These are phyloP conservation scores for Plasmodium berghei DNA, from an alignment of 169 alveolate species.

Conservation along the genomic window DNA sequence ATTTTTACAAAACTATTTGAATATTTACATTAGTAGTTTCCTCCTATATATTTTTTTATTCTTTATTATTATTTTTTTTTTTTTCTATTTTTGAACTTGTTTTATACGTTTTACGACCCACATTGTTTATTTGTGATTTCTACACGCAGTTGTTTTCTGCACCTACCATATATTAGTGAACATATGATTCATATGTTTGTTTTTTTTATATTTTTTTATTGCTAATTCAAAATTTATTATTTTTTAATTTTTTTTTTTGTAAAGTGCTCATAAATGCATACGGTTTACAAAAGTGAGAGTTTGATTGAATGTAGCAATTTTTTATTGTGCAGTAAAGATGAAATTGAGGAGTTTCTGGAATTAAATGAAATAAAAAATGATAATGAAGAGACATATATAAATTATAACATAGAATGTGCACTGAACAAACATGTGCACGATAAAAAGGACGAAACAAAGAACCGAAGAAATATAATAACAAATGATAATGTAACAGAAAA, in stretches of 20 bases:
- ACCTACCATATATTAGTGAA: too few species aligned
- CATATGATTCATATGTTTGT: not conserved
- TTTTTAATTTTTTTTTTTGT: conserved; percentile 6
- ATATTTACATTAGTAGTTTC: too few species aligned
- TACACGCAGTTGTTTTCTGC: too few species aligned
- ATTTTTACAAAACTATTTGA: too few species aligned
- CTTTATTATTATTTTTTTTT: too few species aligned
- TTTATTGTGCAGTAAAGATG: conserved; percentile 30
- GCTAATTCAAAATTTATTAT: not conserved
- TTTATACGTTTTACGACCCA: too few species aligned
- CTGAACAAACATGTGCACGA: conserved; percentile 42
- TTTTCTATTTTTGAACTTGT: too few species aligned
- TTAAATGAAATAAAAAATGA: conserved; percentile 50
- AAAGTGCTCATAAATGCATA: conserved; percentile 35
- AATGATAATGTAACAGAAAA: conserved; percentile 20
- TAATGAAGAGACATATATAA: conserved; percentile 46
- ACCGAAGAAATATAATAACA: conserved; percentile 16
- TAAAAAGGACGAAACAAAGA: conserved; percentile 2
- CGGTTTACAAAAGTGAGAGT: conserved; percentile 64
- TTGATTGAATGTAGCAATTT: conserved; percentile 58
- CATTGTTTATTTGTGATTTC: too few species aligned
- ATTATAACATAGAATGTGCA: conserved; percentile 57
- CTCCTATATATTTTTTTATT: too few species aligned
- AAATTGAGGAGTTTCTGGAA: conserved; percentile 42
- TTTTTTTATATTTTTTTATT: not conserved